Conservation (phyloP, 106 monocot genomes). For the Dendrobium catenatum region DNA sequence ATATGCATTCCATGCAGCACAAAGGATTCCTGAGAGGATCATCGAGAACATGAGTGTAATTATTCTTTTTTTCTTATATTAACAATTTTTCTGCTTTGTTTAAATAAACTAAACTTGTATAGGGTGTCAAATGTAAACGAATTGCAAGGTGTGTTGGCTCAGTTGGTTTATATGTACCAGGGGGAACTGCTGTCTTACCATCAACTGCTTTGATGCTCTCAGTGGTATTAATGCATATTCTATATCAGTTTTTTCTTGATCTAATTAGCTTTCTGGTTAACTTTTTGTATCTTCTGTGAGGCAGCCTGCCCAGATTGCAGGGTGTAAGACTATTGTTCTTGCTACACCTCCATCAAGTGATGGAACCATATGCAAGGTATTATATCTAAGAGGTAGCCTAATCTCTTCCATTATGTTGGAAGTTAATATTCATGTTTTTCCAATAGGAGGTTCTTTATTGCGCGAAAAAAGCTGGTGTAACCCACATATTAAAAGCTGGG, state of each 20-base stretch:
- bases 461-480: constrained; percentile 93
- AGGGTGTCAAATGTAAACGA: constrained; percentile 97
- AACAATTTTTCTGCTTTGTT: not conserved
- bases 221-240: constrained; percentile 48
- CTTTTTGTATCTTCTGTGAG: constrained; percentile 18
- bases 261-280: constrained; percentile 8
- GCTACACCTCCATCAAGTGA: constrained; percentile 79
- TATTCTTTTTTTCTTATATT: not conserved
- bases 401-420: constrained; percentile 1
- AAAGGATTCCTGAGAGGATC: constrained; percentile 58
- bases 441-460: constrained; percentile 93
- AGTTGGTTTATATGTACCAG: constrained; percentile 97
- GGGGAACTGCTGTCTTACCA: constrained; percentile 95
- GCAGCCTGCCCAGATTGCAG: constrained; percentile 95
- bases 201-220: constrained; percentile 98
- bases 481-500: constrained; percentile 92
- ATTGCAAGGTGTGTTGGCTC: constrained; percentile 76
- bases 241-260: not conserved
- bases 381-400: not conserved
- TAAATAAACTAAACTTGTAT: constrained; percentile 7
- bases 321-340: constrained; percentile 95
- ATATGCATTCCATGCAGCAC: constrained; percentile 85
- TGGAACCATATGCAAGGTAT: constrained; percentile 96
- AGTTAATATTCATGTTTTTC: not conserved
- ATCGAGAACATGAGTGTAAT: constrained; percentile 89